Conservation (phyloP, 2,329 filamentous ascomycete genomes). For the Neoascochyta sp. region DNA sequence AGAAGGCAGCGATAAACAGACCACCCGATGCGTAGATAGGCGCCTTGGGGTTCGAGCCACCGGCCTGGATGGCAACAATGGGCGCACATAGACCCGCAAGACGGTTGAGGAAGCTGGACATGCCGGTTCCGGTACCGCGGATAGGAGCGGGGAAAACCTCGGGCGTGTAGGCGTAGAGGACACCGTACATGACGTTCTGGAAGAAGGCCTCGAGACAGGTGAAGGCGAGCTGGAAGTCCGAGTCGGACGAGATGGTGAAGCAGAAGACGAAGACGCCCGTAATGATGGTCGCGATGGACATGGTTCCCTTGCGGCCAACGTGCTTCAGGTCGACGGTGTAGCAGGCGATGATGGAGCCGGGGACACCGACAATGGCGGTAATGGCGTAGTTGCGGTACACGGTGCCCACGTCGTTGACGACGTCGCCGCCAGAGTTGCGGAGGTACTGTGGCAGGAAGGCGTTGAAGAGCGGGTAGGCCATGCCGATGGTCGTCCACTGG, state of each 20-base stretch:
- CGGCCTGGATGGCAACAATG: constrained; percentile 55
- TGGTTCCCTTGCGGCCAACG: constrained; percentile 68
- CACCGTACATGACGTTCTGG: constrained; percentile 59
- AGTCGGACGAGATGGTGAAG: constrained; percentile 57
- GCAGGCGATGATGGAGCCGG: constrained; percentile 70
- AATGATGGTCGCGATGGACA: constrained; percentile 63
- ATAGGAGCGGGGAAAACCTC: constrained; percentile 72
- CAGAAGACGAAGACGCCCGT: constrained; percentile 67
- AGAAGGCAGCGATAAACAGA: constrained; percentile 43
- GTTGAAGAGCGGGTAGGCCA: constrained; percentile 86
- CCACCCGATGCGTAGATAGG: constrained; percentile 45
- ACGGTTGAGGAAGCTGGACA: constrained; percentile 68
- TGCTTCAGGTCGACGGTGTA: constrained; percentile 70
- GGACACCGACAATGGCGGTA: constrained; percentile 71
- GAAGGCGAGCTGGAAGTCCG: constrained; percentile 60
- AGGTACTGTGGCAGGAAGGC: constrained; percentile 87
- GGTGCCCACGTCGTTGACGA: constrained; percentile 26
- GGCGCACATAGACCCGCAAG: constrained; percentile 65
- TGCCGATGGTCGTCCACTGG: constrained; percentile 76
- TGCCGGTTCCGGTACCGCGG: constrained; percentile 67
- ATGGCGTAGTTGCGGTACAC: constrained; percentile 81
- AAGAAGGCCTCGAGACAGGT: constrained; percentile 67
- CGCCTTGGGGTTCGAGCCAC: constrained; percentile 36
- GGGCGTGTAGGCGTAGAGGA: constrained; percentile 72
- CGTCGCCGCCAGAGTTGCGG: constrained; percentile 50